Base-by-base conservation (phyloP, 345 rosid genomes). In the Eucalyptus cloeziana region DNA sequence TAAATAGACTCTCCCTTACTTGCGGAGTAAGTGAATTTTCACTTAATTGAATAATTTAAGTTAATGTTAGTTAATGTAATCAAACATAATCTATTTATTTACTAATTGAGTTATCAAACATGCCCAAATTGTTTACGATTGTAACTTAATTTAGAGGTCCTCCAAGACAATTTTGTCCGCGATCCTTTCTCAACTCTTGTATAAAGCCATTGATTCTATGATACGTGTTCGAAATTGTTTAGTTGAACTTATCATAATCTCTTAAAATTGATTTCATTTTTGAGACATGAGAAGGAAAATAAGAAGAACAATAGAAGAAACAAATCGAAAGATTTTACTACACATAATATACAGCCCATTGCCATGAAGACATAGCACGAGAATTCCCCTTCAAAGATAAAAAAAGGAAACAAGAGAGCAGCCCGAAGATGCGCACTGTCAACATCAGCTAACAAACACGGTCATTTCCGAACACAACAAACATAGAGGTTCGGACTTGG, bases 401-500 rank as follows among this genome's bases (percentile, higher is more conserved):
- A n/a, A 64, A 4, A 12, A 3, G 56, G 76, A 64, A n/a, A 64
- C 76, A 64, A n/a, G 76, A 64, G 76, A 64, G 76, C 37, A 15
- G 8, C 37, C 76, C 76, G n/a, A 31, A 49, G 81, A 25, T n/a
- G 50, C 19, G 69, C 50, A 25, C 85, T 25, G 22, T 88, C 13
- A 86, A 79, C 80, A 86, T 51, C 49, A 86, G 50, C 67, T 14
- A 49, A 22, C 44, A 64, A 24, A 64, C 9, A 14, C 60, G 21
- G 40, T 87, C 58, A 93, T 79, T 90, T 89, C 44, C 92, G 87
- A 86, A 52, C 24, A 90, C 92, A 86, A 90, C 86, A 24, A 93
- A 88, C 50, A 93, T 90, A 24, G 90, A 88, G 50, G 50, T 90
- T 33, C 87, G 92, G 62, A 91, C 92, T 87, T 93, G 93, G 17